Conservation (phyloP, 768 basidiomycete species). For the Kwoniella pini region DNA sequence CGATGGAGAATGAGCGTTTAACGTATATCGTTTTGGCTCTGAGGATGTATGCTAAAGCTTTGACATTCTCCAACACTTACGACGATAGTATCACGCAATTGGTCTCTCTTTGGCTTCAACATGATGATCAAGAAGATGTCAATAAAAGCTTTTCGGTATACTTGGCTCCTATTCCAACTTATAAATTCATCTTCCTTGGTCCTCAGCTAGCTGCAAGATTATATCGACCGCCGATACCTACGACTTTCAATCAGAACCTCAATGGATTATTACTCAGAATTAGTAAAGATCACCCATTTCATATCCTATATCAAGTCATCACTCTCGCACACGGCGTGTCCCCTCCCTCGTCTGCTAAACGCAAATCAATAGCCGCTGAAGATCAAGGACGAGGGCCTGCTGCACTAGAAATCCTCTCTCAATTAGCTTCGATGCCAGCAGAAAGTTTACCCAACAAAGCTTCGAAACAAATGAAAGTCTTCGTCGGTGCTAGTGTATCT, state of each 20-base stretch:
- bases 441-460: constrained; percentile 17
- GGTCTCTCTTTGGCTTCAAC: constrained; percentile 88
- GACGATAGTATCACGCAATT: constrained; percentile 82
- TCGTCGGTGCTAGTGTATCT: constrained; percentile 36
- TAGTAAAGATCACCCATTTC: constrained; percentile 89
- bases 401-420: constrained; percentile 64
- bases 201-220: constrained; percentile 94
- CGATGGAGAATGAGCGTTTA: constrained; percentile 60
- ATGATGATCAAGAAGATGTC: constrained; percentile 63
- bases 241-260: constrained; percentile 63
- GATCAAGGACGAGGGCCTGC: constrained; percentile 63
- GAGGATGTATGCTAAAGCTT: constrained; percentile 78
- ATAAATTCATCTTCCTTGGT: constrained; percentile 86
- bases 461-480: constrained; percentile 36
- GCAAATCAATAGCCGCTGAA: constrained; percentile 30
- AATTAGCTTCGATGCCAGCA: constrained; percentile 44
- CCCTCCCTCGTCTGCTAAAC: constrained; percentile 15
- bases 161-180: constrained; percentile 69
- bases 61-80: constrained; percentile 68
- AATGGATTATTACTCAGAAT: constrained; percentile 67
- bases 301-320: constrained; percentile 85
- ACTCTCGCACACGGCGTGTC: constrained; percentile 59
- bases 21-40: constrained; percentile 73
- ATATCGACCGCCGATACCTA: constrained; percentile 55
- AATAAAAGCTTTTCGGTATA: constrained; percentile 59